Conservation (phyloP, 1,139 yeast species). For the Hemisphaericaspora subhashii region DNA sequence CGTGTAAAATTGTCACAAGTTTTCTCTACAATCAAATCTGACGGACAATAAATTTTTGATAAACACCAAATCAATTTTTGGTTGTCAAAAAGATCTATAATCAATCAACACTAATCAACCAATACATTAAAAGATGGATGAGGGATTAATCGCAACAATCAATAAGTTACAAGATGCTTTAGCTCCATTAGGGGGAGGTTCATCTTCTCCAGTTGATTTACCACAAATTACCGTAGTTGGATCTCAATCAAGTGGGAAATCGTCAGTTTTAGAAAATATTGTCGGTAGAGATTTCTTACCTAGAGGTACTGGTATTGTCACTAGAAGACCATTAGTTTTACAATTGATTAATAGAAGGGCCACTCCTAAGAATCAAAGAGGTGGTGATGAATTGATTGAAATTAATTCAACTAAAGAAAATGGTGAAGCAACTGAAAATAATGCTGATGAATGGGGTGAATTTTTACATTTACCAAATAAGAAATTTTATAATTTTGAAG, state of each 20-base stretch:
- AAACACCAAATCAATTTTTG: not conserved
- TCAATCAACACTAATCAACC: no score
- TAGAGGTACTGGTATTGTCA: slow-evolving; percentile 93
- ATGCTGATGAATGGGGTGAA: slow-evolving; percentile 97
- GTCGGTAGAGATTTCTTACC: slow-evolving; percentile 96
- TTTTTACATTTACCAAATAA: slow-evolving; percentile 90
- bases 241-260: slow-evolving; percentile 91
- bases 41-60: no score
- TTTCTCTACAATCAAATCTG: no score
- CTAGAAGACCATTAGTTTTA: slow-evolving; percentile 86
- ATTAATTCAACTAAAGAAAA: slow-evolving; percentile 39
- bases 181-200: slow-evolving; percentile 90
- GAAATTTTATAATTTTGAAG: slow-evolving; percentile 86
- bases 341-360: slow-evolving; percentile 75
- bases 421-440: slow-evolving; percentile 65
- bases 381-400: slow-evolving; percentile 32
- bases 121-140: slow-evolving; percentile 70
- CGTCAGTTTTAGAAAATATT: slow-evolving; percentile 89
- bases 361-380: slow-evolving; percentile 18
- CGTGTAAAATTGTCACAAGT: no score
- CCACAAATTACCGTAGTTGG: slow-evolving; percentile 98
- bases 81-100: not conserved
- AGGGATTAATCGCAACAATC: slow-evolving; percentile 82
- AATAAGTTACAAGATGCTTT: slow-evolving; percentile 92
- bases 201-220: slow-evolving; percentile 80